phyloP scores from a whole-genome alignment of 257 asterid species.

The Solanum rostratum region DNA sequence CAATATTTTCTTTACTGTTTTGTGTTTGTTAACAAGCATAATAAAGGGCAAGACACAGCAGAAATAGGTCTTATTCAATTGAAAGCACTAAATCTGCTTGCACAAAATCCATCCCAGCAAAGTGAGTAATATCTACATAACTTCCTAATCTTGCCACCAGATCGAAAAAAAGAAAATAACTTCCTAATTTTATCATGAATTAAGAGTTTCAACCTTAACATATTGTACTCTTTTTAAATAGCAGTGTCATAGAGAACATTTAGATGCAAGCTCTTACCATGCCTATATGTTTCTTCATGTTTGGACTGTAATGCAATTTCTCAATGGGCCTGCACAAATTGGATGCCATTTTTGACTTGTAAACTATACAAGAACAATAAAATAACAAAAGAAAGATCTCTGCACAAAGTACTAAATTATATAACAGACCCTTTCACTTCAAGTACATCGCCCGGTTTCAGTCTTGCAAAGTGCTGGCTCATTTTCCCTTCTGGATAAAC shows the following conservation, averaged over 20 bases:
- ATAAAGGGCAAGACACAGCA: not conserved
- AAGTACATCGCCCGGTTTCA: conserved; percentile 86
- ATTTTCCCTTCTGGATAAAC: conserved; percentile 96
- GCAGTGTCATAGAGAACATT: not conserved
- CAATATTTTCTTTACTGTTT: not conserved
- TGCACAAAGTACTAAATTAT: not conserved
- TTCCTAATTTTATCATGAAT: not conserved
- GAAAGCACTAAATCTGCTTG: not conserved
- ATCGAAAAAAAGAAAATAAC: not conserved
- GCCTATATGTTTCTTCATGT: conserved; percentile 96
- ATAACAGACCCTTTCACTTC: conserved; percentile 87
- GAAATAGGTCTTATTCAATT: not conserved
- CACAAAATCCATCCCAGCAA: not conserved
- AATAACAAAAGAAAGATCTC: not conserved
- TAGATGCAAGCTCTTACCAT: conserved; percentile 48
- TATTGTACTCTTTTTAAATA: not conserved
- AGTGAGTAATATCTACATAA: not conserved
- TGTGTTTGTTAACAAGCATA: not conserved
- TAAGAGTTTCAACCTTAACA: not conserved
- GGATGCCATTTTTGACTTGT: not conserved
- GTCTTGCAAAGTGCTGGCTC: conserved; percentile 93
- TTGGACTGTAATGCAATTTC: conserved; percentile 76
- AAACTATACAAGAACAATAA: not conserved
- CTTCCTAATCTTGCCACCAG: not conserved
- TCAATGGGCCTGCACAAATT: conserved; percentile 69